Evolutionary conservation across 2,329 filamentous ascomycete species (phyloP), one percentile per base, ranked within the genome.

Genomic region (Pseudogymnoascus sp.): DNA sequence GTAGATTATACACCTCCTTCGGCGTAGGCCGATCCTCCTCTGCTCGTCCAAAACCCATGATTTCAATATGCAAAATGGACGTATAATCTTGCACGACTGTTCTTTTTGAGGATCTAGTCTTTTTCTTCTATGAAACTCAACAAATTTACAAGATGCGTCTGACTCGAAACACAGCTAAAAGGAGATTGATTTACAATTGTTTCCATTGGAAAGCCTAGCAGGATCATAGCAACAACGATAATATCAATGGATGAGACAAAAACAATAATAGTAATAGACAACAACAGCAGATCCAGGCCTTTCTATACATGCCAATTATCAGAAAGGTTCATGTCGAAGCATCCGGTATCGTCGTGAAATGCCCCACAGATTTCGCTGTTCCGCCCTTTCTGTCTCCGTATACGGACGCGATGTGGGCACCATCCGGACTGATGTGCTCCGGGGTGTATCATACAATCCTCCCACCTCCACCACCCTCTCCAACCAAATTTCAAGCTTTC

Each of bases 21-120:
- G 69, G 69, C 4, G 69, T 71, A 42, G 69, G 68, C n/a, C 69
- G 66, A 60, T 71, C 69, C 66, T 68, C 69, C 37, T 62, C 25
- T n/a, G 67, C 68, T 36, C 67, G 67, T 28, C 44, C 44, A 50
- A 50, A 50, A 8, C 44, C 44, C 44, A 50, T 50, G 14, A 50
- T 50, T 50, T 25, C 23, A n/a, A 50, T 50, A 16, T 50, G 12
- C 21, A 28, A 23, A 50, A n/a, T n/a, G 23, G n/a, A 50, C 6
- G 7, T 25, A 14, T 28, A 25, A 28, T 50, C 23, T 28, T 50
- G 2, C 44, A 50, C 44, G 23, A 10, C 44, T 50, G 23, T 28
- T 28, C 44, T 50, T 28, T 50, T 25, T 50, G 23, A 28, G 23
- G 44, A n/a, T 50, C 44, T 16, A 28, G 44, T 10, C 18, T 10